Evolutionary conservation across 139 green algal species (phyloP).

Genomic region (Nannochloris sp.): DNA sequence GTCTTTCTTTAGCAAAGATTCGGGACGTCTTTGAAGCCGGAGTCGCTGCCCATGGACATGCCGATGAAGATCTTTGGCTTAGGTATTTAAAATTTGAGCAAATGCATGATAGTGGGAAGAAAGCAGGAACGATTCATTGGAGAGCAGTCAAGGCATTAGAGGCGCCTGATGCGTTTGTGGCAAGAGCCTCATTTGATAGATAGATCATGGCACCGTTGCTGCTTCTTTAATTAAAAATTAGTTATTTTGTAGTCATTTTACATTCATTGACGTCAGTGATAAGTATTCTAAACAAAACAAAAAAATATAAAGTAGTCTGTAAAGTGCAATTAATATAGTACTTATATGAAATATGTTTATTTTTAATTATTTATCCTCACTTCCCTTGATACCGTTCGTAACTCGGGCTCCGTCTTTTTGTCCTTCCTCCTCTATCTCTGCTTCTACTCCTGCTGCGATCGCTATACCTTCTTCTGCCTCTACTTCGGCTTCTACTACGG

Average conservation of each 20-base stretch:
- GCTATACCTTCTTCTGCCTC: background rate
- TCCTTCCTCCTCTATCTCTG: background rate
- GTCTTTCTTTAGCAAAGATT: background rate
- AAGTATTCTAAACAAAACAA: background rate
- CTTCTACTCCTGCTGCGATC: slow-evolving; percentile 5
- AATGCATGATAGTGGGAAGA: background rate
- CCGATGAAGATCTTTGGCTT: slow-evolving; percentile 55
- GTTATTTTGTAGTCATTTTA: too few relatives aligned
- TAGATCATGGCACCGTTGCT: background rate
- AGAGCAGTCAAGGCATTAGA: slow-evolving; percentile 50
- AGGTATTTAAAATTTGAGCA: slow-evolving; percentile 36
- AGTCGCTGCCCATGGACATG: slow-evolving; percentile 32
- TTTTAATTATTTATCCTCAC: background rate
- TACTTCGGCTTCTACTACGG: background rate
- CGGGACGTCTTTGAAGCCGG: slow-evolving; percentile 23
- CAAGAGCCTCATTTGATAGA: background rate
- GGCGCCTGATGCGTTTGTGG: slow-evolving; percentile 41
- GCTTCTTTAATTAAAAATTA: too few relatives aligned
- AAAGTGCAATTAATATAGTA: background rate
- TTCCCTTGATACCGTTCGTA: background rate
- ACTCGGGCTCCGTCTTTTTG: background rate
- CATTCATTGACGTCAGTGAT: slow-evolving; percentile 9
- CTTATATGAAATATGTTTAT: background rate
- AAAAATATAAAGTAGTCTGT: background rate
- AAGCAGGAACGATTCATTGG: slow-evolving; percentile 52